Evolutionary conservation across 1,139 yeast genomes (phyloP), one percentile per base, ranked within the genome.

Genomic region (Geotrichum histeridarum): DNA sequence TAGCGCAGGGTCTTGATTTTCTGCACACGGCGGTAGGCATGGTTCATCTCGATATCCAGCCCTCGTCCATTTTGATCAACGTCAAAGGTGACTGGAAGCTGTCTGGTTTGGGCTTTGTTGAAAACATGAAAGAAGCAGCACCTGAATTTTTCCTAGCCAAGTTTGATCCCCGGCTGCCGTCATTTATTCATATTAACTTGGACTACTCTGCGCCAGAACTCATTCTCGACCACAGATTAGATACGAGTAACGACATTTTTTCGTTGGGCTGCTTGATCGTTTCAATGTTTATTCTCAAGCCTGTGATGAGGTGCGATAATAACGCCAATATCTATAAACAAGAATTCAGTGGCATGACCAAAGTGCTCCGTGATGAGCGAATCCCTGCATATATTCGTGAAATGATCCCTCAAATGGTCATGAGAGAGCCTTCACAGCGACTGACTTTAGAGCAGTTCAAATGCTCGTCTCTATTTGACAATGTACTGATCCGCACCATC

Each of bases 51-150:
- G 88, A 90, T 61, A 63, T 94, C 36, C 84, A 84, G 60, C 99
- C 99, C 0, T 73, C 79, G 12, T 81, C 96, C 0, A 76, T 93
- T 0, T 79, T 84, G 57, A 78, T 93, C 30, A 91, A 86, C 61
- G 83, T 81, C 42, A 90, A 86, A 61, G 94, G 95, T 1, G 99
- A 93, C 70, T 94, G 98, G 98, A 93, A 91, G 69, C 69, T 93
- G 2, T 79, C 86, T 8, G 97, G 98, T 0, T 77, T 86, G 60
- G 79, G 79, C 49, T 85, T 85, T 62, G 68, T 87, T 31, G 67
- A 67, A 46, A 62, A 57, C 41, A 63, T 57, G 45, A 63, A 65
- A 17, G 82, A 67, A 32, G 60, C 64, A 27, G 67, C 74, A 8
- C 12, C 27, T 2, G 83, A 80, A 54, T 83, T 73, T 61, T 83